phyloP scores from a whole-genome alignment of 176 grass and related monocot species.

The Avena sativa region DNA sequence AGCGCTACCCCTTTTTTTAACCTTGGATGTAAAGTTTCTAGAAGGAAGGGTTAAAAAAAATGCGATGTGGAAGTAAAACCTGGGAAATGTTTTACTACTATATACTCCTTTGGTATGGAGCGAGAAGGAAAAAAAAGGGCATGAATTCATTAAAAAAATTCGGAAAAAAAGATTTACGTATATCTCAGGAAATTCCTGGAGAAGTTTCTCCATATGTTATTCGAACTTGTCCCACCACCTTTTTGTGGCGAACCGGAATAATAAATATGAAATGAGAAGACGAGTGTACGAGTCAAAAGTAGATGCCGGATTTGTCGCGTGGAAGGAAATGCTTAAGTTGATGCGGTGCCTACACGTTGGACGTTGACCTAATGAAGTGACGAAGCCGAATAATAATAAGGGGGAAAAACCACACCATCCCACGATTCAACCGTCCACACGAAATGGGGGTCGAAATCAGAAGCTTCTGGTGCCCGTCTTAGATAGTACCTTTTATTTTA shows the following conservation, averaged over 20 bases:
- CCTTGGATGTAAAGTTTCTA: conserved; percentile 55
- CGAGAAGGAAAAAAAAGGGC: too few relatives aligned
- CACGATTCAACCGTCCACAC: not conserved
- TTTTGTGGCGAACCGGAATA: too few relatives aligned
- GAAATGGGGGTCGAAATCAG: not conserved
- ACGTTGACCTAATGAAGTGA: conserved; percentile 41
- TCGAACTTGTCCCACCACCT: too few relatives aligned
- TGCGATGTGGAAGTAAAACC: conserved; percentile 10
- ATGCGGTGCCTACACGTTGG: not conserved
- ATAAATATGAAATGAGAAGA: not conserved
- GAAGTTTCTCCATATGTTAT: not conserved
- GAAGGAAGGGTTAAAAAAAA: conserved; percentile 32
- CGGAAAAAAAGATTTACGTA: not conserved
- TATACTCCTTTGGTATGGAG: too few relatives aligned
- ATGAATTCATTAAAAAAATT: not conserved
- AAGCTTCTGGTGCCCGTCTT: not conserved
- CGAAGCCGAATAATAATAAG: not conserved
- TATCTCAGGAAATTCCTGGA: too few relatives aligned
- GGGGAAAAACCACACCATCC: too few relatives aligned
- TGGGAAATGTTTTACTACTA: not conserved
- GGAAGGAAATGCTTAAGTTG: not conserved
- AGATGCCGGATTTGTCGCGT: conserved; percentile 10
- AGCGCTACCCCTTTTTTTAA: conserved; percentile 55
- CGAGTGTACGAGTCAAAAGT: not conserved
- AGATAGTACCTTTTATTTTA: too few relatives aligned